phyloP scores from a whole-genome alignment of 495 filamentous ascomycete species.

The Thermothielavioides terrestris region DNA sequence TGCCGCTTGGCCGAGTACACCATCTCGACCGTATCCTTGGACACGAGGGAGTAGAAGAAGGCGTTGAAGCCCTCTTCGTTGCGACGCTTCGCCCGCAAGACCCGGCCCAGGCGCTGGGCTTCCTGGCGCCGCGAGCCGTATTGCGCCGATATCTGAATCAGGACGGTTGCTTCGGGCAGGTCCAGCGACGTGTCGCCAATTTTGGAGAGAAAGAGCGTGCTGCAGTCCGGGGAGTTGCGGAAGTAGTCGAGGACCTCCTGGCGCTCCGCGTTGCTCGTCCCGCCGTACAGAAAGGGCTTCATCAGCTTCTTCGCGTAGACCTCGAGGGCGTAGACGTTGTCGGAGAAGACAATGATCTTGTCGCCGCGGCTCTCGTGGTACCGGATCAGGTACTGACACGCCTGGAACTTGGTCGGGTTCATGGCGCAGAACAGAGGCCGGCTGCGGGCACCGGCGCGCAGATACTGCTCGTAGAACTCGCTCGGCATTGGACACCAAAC shows the following conservation, averaged over 20 bases:
- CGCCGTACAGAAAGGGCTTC: conserved; percentile 91
- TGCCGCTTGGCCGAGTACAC: conserved; percentile 95
- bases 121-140: conserved; percentile 97
- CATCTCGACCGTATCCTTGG: conserved; percentile 97
- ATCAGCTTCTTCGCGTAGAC: conserved; percentile 73
- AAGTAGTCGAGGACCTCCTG: conserved; percentile 91
- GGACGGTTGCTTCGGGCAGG: conserved; percentile 89
- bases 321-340: conserved; percentile 92
- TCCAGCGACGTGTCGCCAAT: conserved; percentile 98
- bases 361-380: conserved; percentile 94
- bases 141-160: conserved; percentile 98
- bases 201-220: conserved; percentile 95
- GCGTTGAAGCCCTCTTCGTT: conserved; percentile 99
- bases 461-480: conserved; percentile 94
- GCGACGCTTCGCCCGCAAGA: conserved; percentile 87
- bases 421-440: conserved; percentile 83
- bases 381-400: conserved; percentile 92
- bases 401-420: conserved; percentile 96
- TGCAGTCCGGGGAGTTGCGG: conserved; percentile 84
- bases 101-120: conserved; percentile 87
- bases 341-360: conserved; percentile 98
- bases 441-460: conserved; percentile 41
- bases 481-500: conserved; percentile 99
- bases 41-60: conserved; percentile 97
- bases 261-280: conserved; percentile 77